Evolutionary conservation across 1,284 basidiomycete genomes (phyloP).

Genomic region (Polyporus tsugae): DNA sequence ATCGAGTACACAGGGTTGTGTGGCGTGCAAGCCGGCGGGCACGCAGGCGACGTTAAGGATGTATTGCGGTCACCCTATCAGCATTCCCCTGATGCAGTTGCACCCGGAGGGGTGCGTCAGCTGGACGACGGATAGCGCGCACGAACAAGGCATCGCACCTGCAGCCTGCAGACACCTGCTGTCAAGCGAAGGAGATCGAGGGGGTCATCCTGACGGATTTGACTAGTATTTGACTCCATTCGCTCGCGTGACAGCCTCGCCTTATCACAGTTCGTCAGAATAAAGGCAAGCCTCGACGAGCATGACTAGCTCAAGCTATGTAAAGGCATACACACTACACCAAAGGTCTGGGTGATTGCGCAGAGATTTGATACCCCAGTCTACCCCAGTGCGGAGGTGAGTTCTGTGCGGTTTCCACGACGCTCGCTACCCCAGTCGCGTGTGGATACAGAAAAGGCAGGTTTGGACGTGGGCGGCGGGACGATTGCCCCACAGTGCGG

Average conservation of each 20-base stretch:
- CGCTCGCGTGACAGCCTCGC: neutral
- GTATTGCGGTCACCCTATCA: neutral
- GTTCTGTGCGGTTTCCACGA: slow-evolving; percentile 3
- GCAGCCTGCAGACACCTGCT: neutral
- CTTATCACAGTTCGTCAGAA: neutral
- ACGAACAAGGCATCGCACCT: neutral
- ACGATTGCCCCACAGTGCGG: neutral
- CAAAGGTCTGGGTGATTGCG: neutral
- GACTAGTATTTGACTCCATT: neutral
- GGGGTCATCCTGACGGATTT: neutral
- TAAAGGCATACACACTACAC: neutral
- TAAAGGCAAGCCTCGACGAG: neutral
- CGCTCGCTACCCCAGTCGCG: neutral
- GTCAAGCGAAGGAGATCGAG: neutral
- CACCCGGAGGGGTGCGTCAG: neutral
- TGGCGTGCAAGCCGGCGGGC: neutral
- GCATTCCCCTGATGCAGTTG: neutral
- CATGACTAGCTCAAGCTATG: neutral
- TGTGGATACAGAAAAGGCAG: neutral
- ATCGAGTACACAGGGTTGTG: neutral
- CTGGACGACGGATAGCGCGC: neutral
- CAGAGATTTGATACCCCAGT: neutral
- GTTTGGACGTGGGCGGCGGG: neutral
- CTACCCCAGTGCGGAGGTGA: neutral
- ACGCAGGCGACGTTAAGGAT: neutral